Conservation (phyloP, 768 basidiomycete species). For the Dictyophora rubrovolvata region DNA sequence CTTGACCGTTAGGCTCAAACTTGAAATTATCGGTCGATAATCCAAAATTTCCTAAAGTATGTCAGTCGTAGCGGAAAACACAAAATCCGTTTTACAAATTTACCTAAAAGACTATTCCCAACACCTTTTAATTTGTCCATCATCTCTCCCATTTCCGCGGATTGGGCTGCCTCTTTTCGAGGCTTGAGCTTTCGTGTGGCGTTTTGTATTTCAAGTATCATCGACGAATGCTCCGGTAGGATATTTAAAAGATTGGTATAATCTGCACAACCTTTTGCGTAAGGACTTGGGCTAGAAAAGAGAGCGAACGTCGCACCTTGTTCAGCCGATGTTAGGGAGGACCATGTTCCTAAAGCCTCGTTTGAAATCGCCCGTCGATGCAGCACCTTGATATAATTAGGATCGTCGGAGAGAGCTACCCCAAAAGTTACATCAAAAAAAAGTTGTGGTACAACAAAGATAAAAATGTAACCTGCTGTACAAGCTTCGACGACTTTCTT, state of each 20-base stretch:
- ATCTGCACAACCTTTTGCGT: constrained; percentile 36
- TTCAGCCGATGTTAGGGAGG: constrained; percentile 69
- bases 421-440: constrained; percentile 6
- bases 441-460: background rate
- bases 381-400: constrained; percentile 76
- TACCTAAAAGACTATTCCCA: constrained; percentile 83
- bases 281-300: background rate
- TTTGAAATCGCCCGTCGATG: constrained; percentile 84
- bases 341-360: constrained; percentile 73
- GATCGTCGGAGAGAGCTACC: constrained; percentile 77
- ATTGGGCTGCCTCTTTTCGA: constrained; percentile 66
- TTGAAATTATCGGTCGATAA: constrained; percentile 96
- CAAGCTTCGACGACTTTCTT: constrained; percentile 75
- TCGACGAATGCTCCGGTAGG: constrained; percentile 44
- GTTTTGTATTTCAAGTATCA: constrained; percentile 35
- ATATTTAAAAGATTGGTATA: constrained; percentile 63
- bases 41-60: constrained; percentile 71
- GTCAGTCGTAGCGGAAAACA: background rate
- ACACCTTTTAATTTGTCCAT: constrained; percentile 84
- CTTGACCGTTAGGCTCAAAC: constrained; percentile 85
- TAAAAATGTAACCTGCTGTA: constrained; percentile 45
- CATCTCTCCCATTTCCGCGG: constrained; percentile 86
- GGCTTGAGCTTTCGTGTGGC: constrained; percentile 50
- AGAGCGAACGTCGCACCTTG: constrained; percentile 46
- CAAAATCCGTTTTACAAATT: constrained; percentile 11